Evolutionary conservation across 2,329 filamentous ascomycete species (phyloP), one percentile per base, ranked within the genome.

Genomic region (Cordyceps fumosorosea): DNA sequence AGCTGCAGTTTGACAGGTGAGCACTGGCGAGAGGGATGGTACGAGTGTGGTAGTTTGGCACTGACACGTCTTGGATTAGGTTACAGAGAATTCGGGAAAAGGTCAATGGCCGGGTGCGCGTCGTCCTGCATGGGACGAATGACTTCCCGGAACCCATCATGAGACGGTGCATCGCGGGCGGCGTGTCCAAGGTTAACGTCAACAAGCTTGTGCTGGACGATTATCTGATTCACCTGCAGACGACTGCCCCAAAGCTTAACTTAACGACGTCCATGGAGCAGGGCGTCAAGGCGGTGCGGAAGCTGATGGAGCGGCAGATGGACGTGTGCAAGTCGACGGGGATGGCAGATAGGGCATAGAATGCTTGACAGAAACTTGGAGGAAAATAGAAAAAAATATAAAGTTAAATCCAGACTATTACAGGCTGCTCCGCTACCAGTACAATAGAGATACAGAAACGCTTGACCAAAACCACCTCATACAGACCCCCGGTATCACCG

Each of bases 121-220:
- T 60, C 18, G 57, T 53, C 3, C 37, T 60, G 3, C 57, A 60
- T 24, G 57, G 57, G 5, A 51, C 57, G 3, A 60, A 60, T 18
- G 57, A 53, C 8, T 60, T 60, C 37, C 47, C 47, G 16, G 24
- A 60, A 7, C 7, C 32, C n/a, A 29, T 51, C 2, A 42, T 60
- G 34, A 18, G 22, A 7, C 20, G 24, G 4, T 60, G 57, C 48
- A 60, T 60, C n/a, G 42, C 26, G 18, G 53, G 32, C 0, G 63
- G 64, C 1, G 76, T 80, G 24, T 74, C 77, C 32, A 83, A 84
- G 70, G 73, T 82, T 64, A 85, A 84, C 65, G 79, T 84, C 3
- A 84, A 84, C 42, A 56, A 47, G 12, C 54, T 56, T 0, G 54
- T 56, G 24, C 24, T 56, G 20, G 54, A 56, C 42, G 40, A 56